Base-by-base conservation (phyloP, 331 rosid species). In the Ulmus americana region DNA sequence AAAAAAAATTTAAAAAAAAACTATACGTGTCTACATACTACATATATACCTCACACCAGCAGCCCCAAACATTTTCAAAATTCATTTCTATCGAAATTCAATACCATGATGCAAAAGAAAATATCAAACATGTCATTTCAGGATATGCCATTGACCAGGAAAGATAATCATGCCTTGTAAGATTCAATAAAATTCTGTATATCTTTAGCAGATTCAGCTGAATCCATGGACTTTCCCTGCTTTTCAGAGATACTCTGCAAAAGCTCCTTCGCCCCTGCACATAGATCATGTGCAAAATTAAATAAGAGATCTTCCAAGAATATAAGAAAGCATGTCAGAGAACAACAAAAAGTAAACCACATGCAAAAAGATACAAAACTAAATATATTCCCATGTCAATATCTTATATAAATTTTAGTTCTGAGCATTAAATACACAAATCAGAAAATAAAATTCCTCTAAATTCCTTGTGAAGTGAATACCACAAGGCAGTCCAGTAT, bases 221-320 rank as follows among this genome's bases (percentile, higher is more conserved):
- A 85, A 74, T 79, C 74, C 98, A 92, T 92, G 74, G 56, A 64
- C 72, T 75, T 81, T 67, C 98, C 98, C 67, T 89, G 98, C 83
- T 89, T 92, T 81, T 86, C 95, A 2, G 98, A 92, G 70, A 92
- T 76, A 72, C 64, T 85, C 78, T 83, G 89, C 79, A 89, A 72
- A 51, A 92, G 81, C 61, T 92, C 97, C 84, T 92, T 92, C 44
- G 84, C 95, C 81, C 96, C 98, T 92, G 77, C 76, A 62, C 55
- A 66, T 39, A 55, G 70, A 58, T 67, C 45, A 61, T 69, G 45
- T 48, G 10, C 71, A 76, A 72, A 64, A 43, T 55, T 47, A n/a
- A 74, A 2, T 4, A 8, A 6, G 35, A 39, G 65, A 49, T 10
- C 39, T 10, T 49, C 16, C 20, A 45, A 55, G 39, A 61, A 41